These are phyloP conservation scores for Apiospora phragmitis DNA, from an alignment of 2,329 filamentous ascomycete genomes.

Conservation along the genomic window DNA sequence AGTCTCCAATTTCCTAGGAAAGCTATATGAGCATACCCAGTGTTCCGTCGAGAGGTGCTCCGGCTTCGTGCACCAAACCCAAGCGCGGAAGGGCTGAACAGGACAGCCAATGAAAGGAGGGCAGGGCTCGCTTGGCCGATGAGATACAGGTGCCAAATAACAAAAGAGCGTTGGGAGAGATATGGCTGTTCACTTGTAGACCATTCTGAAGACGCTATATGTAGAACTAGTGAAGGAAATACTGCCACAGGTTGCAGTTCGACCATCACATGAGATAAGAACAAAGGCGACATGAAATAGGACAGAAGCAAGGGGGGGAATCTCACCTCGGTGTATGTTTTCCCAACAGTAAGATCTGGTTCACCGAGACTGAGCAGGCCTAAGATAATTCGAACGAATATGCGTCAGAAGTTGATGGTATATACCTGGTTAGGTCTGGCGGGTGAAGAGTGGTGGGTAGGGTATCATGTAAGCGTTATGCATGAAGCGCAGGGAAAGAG, in stretches of 20 bases:
- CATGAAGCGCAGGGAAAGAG: background rate
- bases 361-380: background rate
- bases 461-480: conserved; percentile 13
- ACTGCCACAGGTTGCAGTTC: background rate
- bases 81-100: background rate
- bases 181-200: background rate
- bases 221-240: background rate
- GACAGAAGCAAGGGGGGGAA: background rate
- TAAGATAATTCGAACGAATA: background rate
- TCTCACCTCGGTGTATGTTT: background rate
- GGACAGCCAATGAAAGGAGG: background rate
- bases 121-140: background rate
- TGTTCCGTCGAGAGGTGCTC: background rate
- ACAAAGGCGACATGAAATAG: background rate
- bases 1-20: background rate
- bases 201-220: too few species aligned
- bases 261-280: background rate
- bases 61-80: background rate
- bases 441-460: background rate
- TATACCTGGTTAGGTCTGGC: background rate
- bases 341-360: background rate
- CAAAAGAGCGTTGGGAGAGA: background rate
- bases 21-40: background rate
- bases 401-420: background rate
- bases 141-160: background rate